Percentiles rank a stretch among this genome's conserved stretches.
Evolutionary conservation across 106 monocot genomes (phyloP).

Genomic region (Ottelia alismoides): DNA sequence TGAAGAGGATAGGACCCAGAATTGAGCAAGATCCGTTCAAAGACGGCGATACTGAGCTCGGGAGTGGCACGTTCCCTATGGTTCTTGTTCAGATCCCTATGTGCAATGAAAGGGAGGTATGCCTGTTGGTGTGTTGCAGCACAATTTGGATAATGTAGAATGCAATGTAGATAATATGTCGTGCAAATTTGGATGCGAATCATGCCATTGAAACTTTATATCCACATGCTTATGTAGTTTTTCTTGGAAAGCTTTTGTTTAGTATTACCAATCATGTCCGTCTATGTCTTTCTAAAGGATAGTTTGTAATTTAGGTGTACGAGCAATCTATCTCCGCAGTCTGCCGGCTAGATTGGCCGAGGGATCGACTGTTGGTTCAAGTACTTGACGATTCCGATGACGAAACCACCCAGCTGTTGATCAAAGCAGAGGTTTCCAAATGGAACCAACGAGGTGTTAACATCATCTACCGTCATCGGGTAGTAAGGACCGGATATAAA

Average conservation of each 20-base stretch:
- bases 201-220: too few relatives aligned
- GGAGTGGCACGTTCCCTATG: constrained; percentile 27
- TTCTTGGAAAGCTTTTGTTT: too few relatives aligned
- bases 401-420: constrained; percentile 27
- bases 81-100: constrained; percentile 71
- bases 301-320: constrained; percentile 30
- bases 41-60: constrained; percentile 11
- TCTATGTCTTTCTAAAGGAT: neutral
- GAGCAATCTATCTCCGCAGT: constrained; percentile 65
- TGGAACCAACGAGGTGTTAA: constrained; percentile 54
- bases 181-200: too few relatives aligned
- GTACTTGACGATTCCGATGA: constrained; percentile 66
- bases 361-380: constrained; percentile 48
- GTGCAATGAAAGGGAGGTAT: constrained; percentile 38
- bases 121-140: too few relatives aligned
- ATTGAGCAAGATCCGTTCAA: constrained; percentile 24
- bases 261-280: too few relatives aligned
- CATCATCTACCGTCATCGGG: constrained; percentile 50
- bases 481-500: constrained; percentile 64
- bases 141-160: too few relatives aligned
- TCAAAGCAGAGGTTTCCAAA: constrained; percentile 44
- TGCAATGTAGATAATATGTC: too few relatives aligned
- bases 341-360: constrained; percentile 67
- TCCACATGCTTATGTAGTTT: too few relatives aligned
- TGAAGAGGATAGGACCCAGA: constrained; percentile 43